Evolutionary conservation across 2,329 filamentous ascomycete species (phyloP), one percentile per base, ranked within the genome.

Genomic region (Pseudogymnoascus pannorum): DNA sequence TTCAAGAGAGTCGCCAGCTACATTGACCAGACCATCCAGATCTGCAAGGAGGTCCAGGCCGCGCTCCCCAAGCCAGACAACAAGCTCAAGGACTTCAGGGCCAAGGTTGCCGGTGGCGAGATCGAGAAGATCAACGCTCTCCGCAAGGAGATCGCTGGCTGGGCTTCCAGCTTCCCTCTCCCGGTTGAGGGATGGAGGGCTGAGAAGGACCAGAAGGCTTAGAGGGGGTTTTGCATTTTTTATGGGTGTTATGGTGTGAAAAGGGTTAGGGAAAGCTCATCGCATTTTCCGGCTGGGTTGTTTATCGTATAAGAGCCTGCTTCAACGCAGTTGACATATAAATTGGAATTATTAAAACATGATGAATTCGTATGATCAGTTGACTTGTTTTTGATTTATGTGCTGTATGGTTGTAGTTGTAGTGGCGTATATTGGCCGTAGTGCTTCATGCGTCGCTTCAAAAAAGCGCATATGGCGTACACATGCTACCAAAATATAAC

Each of bases 21-120:
- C 82, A 96, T 97, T 70, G 91, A 96, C 75, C 82, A 87, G 72
- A 84, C 86, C 75, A 89, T 97, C 82, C 90, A 90, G 80, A 83
- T 97, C 73, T 90, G 88, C 83, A 91, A 92, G 84, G 87, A 92
- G 73, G 82, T 96, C 70, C 94, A 97, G 81, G 81, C 74, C 63
- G 79, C 82, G 66, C 85, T 97, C 22, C 93, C 94, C 75, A 97
- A 97, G 86, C 89, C 94, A 77, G 91, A 91, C 72, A 99, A 97
- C 87, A 97, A 95, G 87, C 90, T 96, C 76, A 97, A 97, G 87
- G 94, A 99, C 82, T 97, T 99, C 88, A 95, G 93, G 84, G 87
- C 86, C 74, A 93, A 91, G 84, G 91, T 96, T 65, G 85, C 89
- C 62, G 79, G 82, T 68, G 92, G 91, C 66, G 84, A 88, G 72